Evolutionary conservation across 768 basidiomycete species (phyloP).

Genomic region (Neoboletus subvelutipes): DNA sequence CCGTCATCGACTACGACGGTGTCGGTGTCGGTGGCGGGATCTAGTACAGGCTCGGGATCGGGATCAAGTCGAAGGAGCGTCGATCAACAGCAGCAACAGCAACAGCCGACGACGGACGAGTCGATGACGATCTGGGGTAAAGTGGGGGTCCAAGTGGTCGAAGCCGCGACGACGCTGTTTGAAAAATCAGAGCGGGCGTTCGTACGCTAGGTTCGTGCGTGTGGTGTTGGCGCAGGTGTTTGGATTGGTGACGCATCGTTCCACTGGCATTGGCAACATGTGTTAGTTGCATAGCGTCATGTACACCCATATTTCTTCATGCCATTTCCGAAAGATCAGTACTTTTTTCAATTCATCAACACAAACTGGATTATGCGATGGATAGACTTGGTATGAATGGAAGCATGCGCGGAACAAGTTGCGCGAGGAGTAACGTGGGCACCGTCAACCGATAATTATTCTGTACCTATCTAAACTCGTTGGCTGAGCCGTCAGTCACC

Average conservation of each 20-base stretch:
- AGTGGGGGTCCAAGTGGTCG: constrained; percentile 72
- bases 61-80: constrained; percentile 9
- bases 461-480: no score
- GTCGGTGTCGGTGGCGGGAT: no score
- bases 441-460: no score
- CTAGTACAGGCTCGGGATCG: neutral
- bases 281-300: neutral
- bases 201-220: constrained; percentile 73
- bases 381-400: constrained; percentile 10
- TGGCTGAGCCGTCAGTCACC: no score
- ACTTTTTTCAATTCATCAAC: neutral
- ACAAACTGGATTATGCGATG: no score
- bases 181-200: no score
- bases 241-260: no score
- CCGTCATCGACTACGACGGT: no score
- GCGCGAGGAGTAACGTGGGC: neutral
- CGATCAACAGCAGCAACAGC: constrained; percentile 37
- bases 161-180: constrained; percentile 64
- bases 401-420: neutral
- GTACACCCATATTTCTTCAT: neutral
- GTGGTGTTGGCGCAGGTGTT: no score
- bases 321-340: neutral
- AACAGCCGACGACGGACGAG: constrained; percentile 55
- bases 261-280: no score
- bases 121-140: constrained; percentile 68